phyloP scores from a whole-genome alignment of 129 eudicot genomes.

The Calendula officinalis region DNA sequence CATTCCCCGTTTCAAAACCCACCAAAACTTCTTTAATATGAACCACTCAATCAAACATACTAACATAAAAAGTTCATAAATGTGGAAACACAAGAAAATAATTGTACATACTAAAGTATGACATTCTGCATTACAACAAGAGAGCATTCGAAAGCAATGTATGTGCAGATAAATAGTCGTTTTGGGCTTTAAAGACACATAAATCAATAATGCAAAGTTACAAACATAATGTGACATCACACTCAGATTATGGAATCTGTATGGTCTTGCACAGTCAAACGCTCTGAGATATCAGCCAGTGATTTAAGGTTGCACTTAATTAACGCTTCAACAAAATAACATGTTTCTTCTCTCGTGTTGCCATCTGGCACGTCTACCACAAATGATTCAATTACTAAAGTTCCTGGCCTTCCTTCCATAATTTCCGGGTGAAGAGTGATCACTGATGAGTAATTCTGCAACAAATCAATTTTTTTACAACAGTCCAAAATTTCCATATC shows the following conservation, averaged over 20 bases:
- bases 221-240: not conserved
- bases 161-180: too few species aligned
- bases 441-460: slow-evolving; percentile 21
- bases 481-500: too few species aligned
- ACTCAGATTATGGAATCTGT: slow-evolving; percentile 1
- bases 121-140: too few species aligned
- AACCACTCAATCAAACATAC: too few species aligned
- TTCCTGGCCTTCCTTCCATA: slow-evolving; percentile 21
- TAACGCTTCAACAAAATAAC: slow-evolving; percentile 17
- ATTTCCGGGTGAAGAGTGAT: slow-evolving; percentile 15
- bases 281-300: slow-evolving; percentile 16
- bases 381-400: slow-evolving; percentile 16
- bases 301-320: slow-evolving; percentile 20
- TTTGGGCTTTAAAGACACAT: not conserved
- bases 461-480: not conserved
- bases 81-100: too few species aligned
- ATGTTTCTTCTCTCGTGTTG: slow-evolving; percentile 20
- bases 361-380: slow-evolving; percentile 17
- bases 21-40: too few species aligned
- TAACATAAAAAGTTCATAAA: too few species aligned
- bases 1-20: too few species aligned
- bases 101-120: too few species aligned
- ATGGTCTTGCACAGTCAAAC: slow-evolving; percentile 14
- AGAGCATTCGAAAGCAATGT: too few species aligned
- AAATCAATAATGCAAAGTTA: not conserved